Evolutionary conservation across 306 rosid species (phyloP).

Genomic region (Cajanus cajan): DNA sequence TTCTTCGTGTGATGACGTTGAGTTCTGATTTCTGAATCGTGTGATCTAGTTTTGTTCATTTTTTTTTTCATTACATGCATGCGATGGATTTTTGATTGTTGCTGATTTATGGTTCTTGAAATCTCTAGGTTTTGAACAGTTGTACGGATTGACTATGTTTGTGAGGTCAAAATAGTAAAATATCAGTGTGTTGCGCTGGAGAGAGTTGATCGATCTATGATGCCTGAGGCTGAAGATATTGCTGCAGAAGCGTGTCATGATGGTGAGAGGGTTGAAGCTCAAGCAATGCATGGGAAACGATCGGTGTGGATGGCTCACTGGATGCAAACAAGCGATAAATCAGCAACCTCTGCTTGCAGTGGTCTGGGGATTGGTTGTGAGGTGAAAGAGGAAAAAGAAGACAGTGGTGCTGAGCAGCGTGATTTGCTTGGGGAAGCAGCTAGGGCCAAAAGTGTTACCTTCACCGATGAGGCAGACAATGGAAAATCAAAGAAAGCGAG

Average conservation of each 20-base stretch:
- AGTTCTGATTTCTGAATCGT: not conserved
- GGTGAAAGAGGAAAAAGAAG: slow-evolving; percentile 36
- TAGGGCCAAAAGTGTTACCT: slow-evolving; percentile 30
- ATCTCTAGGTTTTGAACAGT: not conserved
- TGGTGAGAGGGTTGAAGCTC: slow-evolving; percentile 38
- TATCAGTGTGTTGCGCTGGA: slow-evolving; percentile 5
- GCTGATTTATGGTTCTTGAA: not conserved
- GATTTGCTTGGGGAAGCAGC: slow-evolving; percentile 41
- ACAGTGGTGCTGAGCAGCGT: slow-evolving; percentile 34
- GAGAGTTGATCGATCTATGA: slow-evolving; percentile 18
- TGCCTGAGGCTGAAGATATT: slow-evolving; percentile 61
- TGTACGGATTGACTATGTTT: slow-evolving; percentile 8
- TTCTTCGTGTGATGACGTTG: slow-evolving; percentile 22
- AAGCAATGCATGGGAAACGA: slow-evolving; percentile 35
- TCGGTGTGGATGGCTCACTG: slow-evolving; percentile 80
- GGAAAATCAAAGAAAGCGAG: slow-evolving; percentile 34
- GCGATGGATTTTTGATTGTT: not conserved
- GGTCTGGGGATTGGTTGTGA: slow-evolving; percentile 34
- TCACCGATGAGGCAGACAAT: slow-evolving; percentile 31
- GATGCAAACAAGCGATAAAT: slow-evolving; percentile 45
- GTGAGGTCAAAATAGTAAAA: slow-evolving; percentile 16
- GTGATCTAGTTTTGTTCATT: slow-evolving; percentile 25
- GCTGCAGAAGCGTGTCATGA: slow-evolving; percentile 29
- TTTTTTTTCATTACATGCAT: slow-evolving; percentile 18
- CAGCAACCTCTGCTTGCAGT: slow-evolving; percentile 37